Conservation (phyloP, 2,329 filamentous ascomycete genomes). For the Phialophora expanda region DNA sequence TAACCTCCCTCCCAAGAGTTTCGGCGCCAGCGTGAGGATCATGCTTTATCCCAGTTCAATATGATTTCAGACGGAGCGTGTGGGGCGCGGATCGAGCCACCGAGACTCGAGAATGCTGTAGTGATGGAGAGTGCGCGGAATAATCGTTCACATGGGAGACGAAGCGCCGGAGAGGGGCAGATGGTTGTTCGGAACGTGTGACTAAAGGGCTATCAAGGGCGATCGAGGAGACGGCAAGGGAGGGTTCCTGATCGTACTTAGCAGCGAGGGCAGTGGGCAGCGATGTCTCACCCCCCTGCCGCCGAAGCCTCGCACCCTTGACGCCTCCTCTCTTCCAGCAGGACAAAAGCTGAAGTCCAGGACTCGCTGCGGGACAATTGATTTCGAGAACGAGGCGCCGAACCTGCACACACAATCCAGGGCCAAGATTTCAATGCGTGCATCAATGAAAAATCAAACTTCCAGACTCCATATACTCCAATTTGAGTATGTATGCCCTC, state of each 20-base stretch:
- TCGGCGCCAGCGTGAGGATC: constrained; percentile 93
- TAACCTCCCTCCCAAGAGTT: constrained; percentile 95
- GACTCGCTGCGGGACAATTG: neutral
- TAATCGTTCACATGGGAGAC: neutral
- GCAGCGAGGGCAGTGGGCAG: neutral
- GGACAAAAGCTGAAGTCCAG: neutral
- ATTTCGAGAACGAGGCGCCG: neutral
- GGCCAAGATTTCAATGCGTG: neutral
- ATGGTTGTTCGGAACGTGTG: neutral
- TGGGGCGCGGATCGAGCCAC: neutral
- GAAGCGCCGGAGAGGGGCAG: neutral
- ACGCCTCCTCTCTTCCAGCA: neutral
- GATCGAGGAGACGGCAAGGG: neutral
- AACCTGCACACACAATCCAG: neutral
- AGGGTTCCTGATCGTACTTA: neutral
- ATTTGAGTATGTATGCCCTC: neutral
- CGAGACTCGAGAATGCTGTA: neutral
- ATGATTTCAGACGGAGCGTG: constrained; percentile 52
- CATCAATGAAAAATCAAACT: constrained; percentile 13
- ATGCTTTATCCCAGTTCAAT: constrained; percentile 99
- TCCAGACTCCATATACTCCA: neutral
- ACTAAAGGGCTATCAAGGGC: neutral
- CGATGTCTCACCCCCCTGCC: neutral
- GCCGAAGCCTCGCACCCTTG: neutral
- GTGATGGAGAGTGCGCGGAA: neutral